These are phyloP conservation scores for Penicillium sp. DNA, from an alignment of 2,329 filamentous ascomycete species.

Conservation along the genomic window DNA sequence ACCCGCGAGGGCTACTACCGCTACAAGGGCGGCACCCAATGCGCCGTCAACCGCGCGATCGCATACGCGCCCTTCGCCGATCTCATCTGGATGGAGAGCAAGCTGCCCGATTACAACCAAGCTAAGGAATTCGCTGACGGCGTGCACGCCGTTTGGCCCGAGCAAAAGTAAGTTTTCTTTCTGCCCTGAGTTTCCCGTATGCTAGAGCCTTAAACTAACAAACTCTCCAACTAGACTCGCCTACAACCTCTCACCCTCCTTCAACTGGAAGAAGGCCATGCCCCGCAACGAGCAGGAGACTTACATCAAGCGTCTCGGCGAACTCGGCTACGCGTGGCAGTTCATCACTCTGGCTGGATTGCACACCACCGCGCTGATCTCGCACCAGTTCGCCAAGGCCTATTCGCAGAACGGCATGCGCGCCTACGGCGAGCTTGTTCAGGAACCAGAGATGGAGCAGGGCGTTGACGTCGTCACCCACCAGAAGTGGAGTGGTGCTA, in stretches of 20 bases:
- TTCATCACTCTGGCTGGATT: constrained; percentile 99
- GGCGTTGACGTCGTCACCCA: constrained; percentile 95
- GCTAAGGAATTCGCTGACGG: constrained; percentile 90
- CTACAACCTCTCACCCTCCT: constrained; percentile 97
- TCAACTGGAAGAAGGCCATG: constrained; percentile 99
- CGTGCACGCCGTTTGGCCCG: constrained; percentile 90
- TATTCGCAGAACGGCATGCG: constrained; percentile 85
- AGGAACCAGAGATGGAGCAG: constrained; percentile 92
- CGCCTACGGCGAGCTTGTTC: constrained; percentile 93
- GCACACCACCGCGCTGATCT: constrained; percentile 91
- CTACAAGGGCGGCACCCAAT: constrained; percentile 85
- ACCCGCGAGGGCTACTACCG: constrained; percentile 96
- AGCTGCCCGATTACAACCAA: constrained; percentile 86
- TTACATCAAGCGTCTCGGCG: constrained; percentile 85
- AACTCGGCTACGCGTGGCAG: constrained; percentile 97
- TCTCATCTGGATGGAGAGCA: constrained; percentile 99
- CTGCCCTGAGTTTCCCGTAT: neutral
- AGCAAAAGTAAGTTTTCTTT: constrained; percentile 75
- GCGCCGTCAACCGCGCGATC: constrained; percentile 83
- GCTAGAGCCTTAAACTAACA: constrained; percentile 13
- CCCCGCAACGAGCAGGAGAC: constrained; percentile 88
- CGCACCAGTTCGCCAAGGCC: constrained; percentile 80
- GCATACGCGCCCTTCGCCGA: constrained; percentile 93
- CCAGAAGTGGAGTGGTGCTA: constrained; percentile 97
- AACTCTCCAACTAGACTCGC: constrained; percentile 62